Percentiles rank a stretch among this genome's conserved stretches.
These are phyloP conservation scores for Penicilliopsis zonata DNA, from an alignment of 495 filamentous ascomycete species.

Conservation along the genomic window DNA sequence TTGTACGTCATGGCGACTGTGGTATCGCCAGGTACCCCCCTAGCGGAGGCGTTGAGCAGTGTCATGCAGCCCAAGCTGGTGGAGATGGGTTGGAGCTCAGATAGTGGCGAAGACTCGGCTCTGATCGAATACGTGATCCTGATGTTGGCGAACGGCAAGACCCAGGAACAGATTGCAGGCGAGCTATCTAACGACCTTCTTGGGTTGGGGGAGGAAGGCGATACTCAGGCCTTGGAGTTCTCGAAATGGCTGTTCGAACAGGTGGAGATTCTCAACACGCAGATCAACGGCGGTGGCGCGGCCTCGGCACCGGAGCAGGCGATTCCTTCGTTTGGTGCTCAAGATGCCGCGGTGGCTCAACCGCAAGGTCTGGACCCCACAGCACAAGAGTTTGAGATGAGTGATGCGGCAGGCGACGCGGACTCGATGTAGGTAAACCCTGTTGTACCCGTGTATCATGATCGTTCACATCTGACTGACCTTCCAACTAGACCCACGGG, in stretches of 20 bases:
- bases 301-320: conserved; percentile 16
- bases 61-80: conserved; percentile 84
- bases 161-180: conserved; percentile 72
- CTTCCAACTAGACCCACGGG: conserved; percentile 83
- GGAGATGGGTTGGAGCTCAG: conserved; percentile 86
- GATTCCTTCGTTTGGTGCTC: conserved; percentile 22
- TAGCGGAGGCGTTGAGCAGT: conserved; percentile 68
- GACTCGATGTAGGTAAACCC: conserved; percentile 55
- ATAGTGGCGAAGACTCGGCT: conserved; percentile 66
- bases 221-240: conserved; percentile 73
- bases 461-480: background rate
- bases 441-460: background rate
- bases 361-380: conserved; percentile 8
- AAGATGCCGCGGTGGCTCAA: conserved; percentile 11
- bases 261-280: conserved; percentile 51
- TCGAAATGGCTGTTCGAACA: conserved; percentile 85
- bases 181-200: conserved; percentile 87
- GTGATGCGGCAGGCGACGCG: conserved; percentile 35
- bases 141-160: conserved; percentile 93
- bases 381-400: conserved; percentile 59
- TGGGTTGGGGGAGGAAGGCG: conserved; percentile 67
- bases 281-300: conserved; percentile 39
- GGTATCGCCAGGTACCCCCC: conserved; percentile 58
- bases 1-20: conserved; percentile 63
- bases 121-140: conserved; percentile 92